phyloP scores from a whole-genome alignment of 1,139 yeast genomes.

The Saccharomycopsis hybrid region DNA sequence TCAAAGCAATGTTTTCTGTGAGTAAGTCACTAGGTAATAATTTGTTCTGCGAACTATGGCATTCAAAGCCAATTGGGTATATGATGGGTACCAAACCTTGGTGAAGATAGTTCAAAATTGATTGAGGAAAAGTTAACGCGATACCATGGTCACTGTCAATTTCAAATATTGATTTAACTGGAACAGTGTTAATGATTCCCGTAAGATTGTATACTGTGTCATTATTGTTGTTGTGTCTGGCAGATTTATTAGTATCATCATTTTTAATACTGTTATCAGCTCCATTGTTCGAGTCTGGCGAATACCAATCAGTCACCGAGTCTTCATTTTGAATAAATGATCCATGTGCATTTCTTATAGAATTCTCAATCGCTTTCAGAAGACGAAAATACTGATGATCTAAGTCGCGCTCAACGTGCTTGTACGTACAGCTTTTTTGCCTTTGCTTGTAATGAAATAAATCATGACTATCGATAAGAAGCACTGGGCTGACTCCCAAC shows the following conservation, averaged over 20 bases:
- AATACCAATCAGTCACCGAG: too few relatives aligned
- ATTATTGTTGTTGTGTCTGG: not conserved
- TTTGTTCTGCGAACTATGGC: not conserved
- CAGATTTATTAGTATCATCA: not conserved
- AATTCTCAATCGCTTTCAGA: slow-evolving; percentile 14
- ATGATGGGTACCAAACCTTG: slow-evolving; percentile 17
- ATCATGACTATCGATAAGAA: slow-evolving; percentile 28
- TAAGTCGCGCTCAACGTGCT: slow-evolving; percentile 3
- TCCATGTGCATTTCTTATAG: slow-evolving; percentile 7
- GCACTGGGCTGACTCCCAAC: slow-evolving; percentile 36
- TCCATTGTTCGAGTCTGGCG: too few relatives aligned
- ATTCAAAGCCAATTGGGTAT: slow-evolving; percentile 16
- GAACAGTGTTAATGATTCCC: slow-evolving; percentile 7
- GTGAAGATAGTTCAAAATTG: slow-evolving; percentile 8
- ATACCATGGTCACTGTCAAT: slow-evolving; percentile 10
- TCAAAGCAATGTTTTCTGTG: slow-evolving; percentile 15
- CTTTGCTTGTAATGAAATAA: not conserved
- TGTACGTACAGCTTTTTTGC: not conserved
- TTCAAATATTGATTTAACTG: slow-evolving; percentile 15
- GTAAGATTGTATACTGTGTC: not conserved
- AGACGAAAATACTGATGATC: slow-evolving; percentile 12
- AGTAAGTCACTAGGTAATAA: slow-evolving; percentile 16
- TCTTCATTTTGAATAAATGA: slow-evolving; percentile 3
- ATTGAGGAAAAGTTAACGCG: slow-evolving; percentile 8
- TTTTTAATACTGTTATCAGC: not conserved